Evolutionary conservation across 1,284 basidiomycete genomes (phyloP).

Genomic region (Puccinia novopanici): DNA sequence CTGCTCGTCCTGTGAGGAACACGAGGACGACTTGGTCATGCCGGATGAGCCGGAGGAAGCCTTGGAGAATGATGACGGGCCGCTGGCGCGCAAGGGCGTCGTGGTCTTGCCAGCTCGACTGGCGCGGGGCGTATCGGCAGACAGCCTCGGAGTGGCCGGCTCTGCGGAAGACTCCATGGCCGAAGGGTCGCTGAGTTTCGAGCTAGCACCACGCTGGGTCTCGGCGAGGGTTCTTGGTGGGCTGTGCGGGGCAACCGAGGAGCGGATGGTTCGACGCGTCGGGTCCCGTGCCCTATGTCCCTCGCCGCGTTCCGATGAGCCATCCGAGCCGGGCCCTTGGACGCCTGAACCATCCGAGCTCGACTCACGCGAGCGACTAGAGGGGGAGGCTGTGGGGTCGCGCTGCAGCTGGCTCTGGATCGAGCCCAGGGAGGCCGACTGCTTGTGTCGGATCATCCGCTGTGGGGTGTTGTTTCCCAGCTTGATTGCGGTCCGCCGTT

Average conservation of each 20-base stretch:
- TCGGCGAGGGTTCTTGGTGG: neutral
- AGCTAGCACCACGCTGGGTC: neutral
- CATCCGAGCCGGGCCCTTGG: neutral
- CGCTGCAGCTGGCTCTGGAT: slow-evolving; percentile 19
- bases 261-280: neutral
- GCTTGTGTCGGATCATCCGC: slow-evolving; percentile 40
- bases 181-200: neutral
- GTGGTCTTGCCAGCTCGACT: neutral
- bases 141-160: too few relatives aligned
- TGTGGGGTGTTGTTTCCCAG: slow-evolving; percentile 34
- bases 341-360: neutral
- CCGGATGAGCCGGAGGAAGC: neutral
- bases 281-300: neutral
- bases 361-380: neutral
- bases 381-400: neutral
- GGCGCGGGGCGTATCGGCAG: neutral
- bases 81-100: neutral
- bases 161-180: too few relatives aligned
- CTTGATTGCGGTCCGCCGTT: neutral
- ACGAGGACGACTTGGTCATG: too few relatives aligned
- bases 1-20: neutral
- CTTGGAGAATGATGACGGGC: neutral
- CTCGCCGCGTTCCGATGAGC: neutral
- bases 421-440: slow-evolving; percentile 43
- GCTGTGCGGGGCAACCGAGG: neutral